Evolutionary conservation across 768 basidiomycete species (phyloP), one percentile per base, ranked within the genome.

Genomic region (Lyophyllum decastes): DNA sequence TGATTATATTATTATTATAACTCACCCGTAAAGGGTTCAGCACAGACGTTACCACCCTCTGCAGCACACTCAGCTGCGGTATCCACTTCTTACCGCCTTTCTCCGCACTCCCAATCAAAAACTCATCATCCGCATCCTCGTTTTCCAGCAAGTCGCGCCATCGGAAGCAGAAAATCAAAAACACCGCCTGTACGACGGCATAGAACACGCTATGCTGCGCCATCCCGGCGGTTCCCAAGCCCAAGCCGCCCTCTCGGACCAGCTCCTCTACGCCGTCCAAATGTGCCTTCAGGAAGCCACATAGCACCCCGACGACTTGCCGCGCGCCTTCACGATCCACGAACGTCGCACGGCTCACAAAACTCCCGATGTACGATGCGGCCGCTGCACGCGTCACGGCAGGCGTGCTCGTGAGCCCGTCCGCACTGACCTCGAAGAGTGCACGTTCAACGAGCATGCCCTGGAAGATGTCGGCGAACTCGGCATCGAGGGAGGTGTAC

Each of bases 121-220:
- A 64, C 35, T 80, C 83, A 22, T 78, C 81, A 22, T 78, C 82
- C 22, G 76, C 79, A 5, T 87, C 89, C 14, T 83, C 79, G n/a
- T 81, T 82, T 49, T 85, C 83, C 41, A 84, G 70, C 34, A 98
- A 74, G 62, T 98, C 97, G 59, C 92, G 77, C 96, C 96, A 98
- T 11, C 97, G 80, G 74, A 98, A 99, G 72, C 97, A 98, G 72
- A 99, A 99, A 61, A 99, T 94, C 61, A 98, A 81, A 69, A 99
- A 95, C 10, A 95, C 85, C 0, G 95, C 89, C 67, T 98, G 97
- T 0, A 87, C 76, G 30, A 96, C 89, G 2, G 95, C 94, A 69
- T 98, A 98, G 69, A 98, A 98, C 19, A 96, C 83, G 25, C 82
- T 84, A 64, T 89, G 79, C 54, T 83, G 80, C n/a, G 64, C 64